Evolutionary conservation across 164 flowering plant genomes (phyloP).

Genomic region (Magnolia sinica): DNA sequence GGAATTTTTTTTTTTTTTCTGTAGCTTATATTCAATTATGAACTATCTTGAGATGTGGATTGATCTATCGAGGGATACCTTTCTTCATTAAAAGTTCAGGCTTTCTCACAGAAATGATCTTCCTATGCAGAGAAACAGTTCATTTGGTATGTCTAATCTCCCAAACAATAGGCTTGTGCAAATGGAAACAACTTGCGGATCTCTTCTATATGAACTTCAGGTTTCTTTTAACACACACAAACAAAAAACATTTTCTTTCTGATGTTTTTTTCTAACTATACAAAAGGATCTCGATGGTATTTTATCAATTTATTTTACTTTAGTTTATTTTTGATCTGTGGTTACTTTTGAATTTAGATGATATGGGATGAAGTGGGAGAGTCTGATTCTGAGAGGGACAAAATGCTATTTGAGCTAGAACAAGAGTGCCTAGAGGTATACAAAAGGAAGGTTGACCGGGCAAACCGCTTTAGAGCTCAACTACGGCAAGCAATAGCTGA

Average conservation of each 20-base stretch:
- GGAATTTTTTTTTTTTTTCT: no score
- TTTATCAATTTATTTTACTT: no score
- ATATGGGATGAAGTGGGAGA: conserved; percentile 94
- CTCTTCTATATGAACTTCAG: conserved; percentile 66
- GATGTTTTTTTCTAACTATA: no score
- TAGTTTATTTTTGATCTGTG: neutral
- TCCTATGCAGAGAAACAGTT: conserved; percentile 11
- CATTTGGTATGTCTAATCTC: conserved; percentile 20
- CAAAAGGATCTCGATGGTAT: no score
- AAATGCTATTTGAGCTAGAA: conserved; percentile 59
- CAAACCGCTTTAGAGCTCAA: conserved; percentile 48
- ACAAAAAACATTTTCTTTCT: no score
- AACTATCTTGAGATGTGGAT: neutral
- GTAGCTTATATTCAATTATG: no score
- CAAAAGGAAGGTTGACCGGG: conserved; percentile 63
- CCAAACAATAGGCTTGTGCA: conserved; percentile 26
- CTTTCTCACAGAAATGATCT: neutral
- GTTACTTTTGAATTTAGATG: conserved; percentile 28
- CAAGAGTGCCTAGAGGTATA: conserved; percentile 71
- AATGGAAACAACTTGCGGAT: conserved; percentile 58
- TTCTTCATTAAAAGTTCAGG: neutral
- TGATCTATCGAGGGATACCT: neutral
- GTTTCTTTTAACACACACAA: conserved; percentile 20
- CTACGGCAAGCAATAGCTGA: conserved; percentile 58
- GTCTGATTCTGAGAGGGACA: conserved; percentile 55